phyloP scores from a whole-genome alignment of 805 yeast species.

The Teunomyces funiuensis region DNA sequence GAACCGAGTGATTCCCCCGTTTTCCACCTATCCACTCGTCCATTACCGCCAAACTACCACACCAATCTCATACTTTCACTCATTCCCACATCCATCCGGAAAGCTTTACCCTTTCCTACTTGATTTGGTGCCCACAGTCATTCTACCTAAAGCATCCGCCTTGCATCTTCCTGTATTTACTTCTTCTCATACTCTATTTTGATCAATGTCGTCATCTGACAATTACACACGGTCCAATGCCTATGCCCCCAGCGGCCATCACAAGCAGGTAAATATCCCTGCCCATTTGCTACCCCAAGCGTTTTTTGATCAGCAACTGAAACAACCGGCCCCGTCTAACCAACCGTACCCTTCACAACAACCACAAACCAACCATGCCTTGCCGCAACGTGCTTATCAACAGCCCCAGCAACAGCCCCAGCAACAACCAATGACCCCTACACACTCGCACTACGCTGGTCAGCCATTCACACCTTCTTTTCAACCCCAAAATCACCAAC shows the following conservation, averaged over 20 bases:
- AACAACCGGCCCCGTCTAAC: background rate
- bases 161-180: background rate
- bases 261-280: slow-evolving; percentile 13
- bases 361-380: background rate
- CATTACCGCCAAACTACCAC: background rate
- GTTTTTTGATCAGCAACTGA: slow-evolving; percentile 8
- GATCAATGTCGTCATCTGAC: slow-evolving; percentile 3
- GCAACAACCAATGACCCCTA: background rate
- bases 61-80: background rate
- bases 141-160: background rate
- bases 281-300: slow-evolving; percentile 18
- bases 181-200: slow-evolving; percentile 1
- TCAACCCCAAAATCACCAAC: slow-evolving; percentile 3
- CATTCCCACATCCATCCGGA: background rate
- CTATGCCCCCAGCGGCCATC: slow-evolving; percentile 3
- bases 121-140: background rate
- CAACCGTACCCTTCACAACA: slow-evolving; percentile 1
- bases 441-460: slow-evolving; percentile 1
- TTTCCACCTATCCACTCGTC: background rate
- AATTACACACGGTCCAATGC: slow-evolving; percentile 3
- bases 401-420: background rate
- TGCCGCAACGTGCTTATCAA: background rate
- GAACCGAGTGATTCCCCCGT: background rate
- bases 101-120: background rate
- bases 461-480: background rate